Evolutionary conservation across 2,329 filamentous ascomycete species (phyloP).

Genomic region (Aspergillus vadensis): DNA sequence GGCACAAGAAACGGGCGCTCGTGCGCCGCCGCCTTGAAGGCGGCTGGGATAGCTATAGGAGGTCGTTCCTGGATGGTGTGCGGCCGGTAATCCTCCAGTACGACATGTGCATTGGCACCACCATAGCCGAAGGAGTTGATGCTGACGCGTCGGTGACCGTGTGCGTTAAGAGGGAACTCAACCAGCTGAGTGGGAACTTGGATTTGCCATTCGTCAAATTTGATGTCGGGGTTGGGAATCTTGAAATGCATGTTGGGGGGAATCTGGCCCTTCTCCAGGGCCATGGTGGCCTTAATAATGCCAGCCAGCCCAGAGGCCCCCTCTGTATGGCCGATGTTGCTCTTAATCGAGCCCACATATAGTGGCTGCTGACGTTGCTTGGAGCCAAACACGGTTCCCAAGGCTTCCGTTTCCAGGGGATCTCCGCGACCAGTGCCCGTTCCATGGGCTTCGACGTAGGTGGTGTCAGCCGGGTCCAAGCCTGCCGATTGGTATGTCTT

Average conservation of each 20-base stretch:
- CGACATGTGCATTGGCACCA: neutral
- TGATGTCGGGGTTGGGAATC: slow-evolving; percentile 24
- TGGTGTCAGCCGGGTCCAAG: slow-evolving; percentile 30
- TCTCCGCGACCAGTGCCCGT: slow-evolving; percentile 41
- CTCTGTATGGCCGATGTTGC: slow-evolving; percentile 32
- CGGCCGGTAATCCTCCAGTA: neutral
- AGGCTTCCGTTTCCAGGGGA: slow-evolving; percentile 27
- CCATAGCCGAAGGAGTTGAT: neutral
- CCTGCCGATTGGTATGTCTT: slow-evolving; percentile 23
- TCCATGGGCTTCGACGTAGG: slow-evolving; percentile 45
- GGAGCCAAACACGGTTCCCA: slow-evolving; percentile 23
- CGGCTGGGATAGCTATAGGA: neutral
- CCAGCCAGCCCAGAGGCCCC: slow-evolving; percentile 29
- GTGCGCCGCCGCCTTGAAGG: neutral
- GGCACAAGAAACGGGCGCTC: neutral
- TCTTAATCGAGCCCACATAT: slow-evolving; percentile 31
- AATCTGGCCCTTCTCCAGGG: slow-evolving; percentile 30
- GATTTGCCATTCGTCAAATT: slow-evolving; percentile 23
- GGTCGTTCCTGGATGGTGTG: neutral
- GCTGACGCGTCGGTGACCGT: neutral
- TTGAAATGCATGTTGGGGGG: slow-evolving; percentile 32
- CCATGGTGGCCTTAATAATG: slow-evolving; percentile 30
- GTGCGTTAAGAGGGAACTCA: slow-evolving; percentile 21
- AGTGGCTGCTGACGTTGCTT: slow-evolving; percentile 10
- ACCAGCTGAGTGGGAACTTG: slow-evolving; percentile 14